Percentiles rank a stretch among this genome's conserved stretches.
Conservation (phyloP, 306 rosid genomes). For the Lotus japonicus region DNA sequence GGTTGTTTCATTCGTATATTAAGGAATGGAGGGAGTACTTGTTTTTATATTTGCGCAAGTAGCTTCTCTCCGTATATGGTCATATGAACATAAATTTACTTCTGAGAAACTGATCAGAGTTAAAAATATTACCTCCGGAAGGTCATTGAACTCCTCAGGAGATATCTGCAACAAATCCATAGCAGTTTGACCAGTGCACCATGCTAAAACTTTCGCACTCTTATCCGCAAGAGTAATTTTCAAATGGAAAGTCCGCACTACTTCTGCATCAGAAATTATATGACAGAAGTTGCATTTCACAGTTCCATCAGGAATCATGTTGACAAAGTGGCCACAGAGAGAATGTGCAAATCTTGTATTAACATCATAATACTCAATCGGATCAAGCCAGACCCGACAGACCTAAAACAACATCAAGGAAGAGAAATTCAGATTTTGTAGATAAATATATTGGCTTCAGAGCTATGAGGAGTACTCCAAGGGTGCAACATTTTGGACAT, state of each 20-base stretch:
- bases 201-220: constrained; percentile 60
- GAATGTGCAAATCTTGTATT: constrained; percentile 65
- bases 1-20: too few species aligned
- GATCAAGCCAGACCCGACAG: constrained; percentile 61
- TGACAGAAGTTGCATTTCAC: constrained; percentile 69
- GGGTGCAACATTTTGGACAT: too few species aligned
- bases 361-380: constrained; percentile 49
- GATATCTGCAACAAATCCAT: constrained; percentile 87
- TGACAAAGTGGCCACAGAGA: constrained; percentile 71
- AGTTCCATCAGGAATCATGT: constrained; percentile 34
- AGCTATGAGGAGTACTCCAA: too few species aligned
- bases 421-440: constrained; percentile 18
- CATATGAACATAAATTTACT: background rate
- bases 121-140: constrained; percentile 66
- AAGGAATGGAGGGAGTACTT: too few species aligned
- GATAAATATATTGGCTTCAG: background rate
- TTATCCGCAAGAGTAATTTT: constrained; percentile 80
- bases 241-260: constrained; percentile 57
- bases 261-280: constrained; percentile 37
- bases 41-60: background rate
- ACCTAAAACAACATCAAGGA: constrained; percentile 38
- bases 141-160: constrained; percentile 72
- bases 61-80: background rate
- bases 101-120: background rate
- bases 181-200: constrained; percentile 89